Evolutionary conservation across 2,329 filamentous ascomycete genomes (phyloP).

Genomic region (Paecilomyces dactylethromorphus): DNA sequence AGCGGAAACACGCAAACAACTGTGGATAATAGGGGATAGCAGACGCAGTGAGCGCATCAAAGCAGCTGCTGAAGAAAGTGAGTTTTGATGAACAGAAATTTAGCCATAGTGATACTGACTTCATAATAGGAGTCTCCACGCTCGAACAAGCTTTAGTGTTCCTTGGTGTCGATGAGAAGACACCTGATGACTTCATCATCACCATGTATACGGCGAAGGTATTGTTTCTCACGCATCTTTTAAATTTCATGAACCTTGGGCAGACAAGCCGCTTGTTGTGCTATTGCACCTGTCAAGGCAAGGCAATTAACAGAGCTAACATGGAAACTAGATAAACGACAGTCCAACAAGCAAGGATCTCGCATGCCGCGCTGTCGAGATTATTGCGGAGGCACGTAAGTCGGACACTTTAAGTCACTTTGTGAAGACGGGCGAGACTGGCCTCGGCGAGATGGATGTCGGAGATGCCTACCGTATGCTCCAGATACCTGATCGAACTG

Average conservation of each 20-base stretch:
- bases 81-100: slow-evolving; percentile 12
- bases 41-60: slow-evolving; percentile 53
- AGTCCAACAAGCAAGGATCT: slow-evolving; percentile 43
- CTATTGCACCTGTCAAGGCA: background rate
- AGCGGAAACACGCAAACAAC: slow-evolving; percentile 48
- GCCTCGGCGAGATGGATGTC: slow-evolving; percentile 48
- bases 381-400: slow-evolving; percentile 54
- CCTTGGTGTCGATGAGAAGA: slow-evolving; percentile 47
- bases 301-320: background rate
- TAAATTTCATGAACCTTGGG: background rate
- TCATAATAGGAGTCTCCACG: slow-evolving; percentile 47
- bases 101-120: background rate
- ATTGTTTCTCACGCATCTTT: slow-evolving; percentile 10
- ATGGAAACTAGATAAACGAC: slow-evolving; percentile 40
- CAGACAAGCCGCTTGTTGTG: background rate
- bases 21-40: slow-evolving; percentile 55
- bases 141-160: slow-evolving; percentile 58
- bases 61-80: slow-evolving; percentile 51
- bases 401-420: slow-evolving; percentile 50
- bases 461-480: slow-evolving; percentile 48
- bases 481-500: slow-evolving; percentile 46
- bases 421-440: slow-evolving; percentile 46
- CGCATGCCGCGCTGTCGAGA: slow-evolving; percentile 48
- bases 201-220: slow-evolving; percentile 54
- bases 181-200: slow-evolving; percentile 51